These are phyloP conservation scores for Lathyrus tuberosus DNA, from an alignment of 306 rosid genomes.

Conservation along the genomic window DNA sequence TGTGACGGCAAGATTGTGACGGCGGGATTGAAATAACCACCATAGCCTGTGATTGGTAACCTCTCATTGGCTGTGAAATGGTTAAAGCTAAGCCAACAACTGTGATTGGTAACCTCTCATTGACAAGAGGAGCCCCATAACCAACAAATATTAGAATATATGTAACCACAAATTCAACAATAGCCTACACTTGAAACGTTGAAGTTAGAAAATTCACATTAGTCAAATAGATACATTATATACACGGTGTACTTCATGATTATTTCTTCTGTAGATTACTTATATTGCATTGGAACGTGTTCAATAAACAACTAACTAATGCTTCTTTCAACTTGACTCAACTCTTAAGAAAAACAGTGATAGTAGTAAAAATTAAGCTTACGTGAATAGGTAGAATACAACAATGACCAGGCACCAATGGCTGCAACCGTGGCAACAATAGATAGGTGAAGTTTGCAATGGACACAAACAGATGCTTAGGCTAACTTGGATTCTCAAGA, in stretches of 20 bases:
- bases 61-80: no score
- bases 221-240: not conserved
- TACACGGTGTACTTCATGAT: no score
- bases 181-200: conserved; percentile 32
- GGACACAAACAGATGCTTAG: conserved; percentile 83
- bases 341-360: not conserved
- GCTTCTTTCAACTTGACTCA: no score
- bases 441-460: conserved; percentile 77
- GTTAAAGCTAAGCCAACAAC: conserved; percentile 48
- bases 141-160: conserved; percentile 55
- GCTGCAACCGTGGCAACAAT: conserved; percentile 86
- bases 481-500: conserved; percentile 80
- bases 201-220: conserved; percentile 1
- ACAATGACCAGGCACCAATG: conserved; percentile 89
- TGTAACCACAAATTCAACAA: conserved; percentile 53
- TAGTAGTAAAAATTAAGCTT: conserved; percentile 38
- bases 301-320: no score
- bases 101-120: conserved; percentile 40
- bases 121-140: conserved; percentile 53
- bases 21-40: conserved; percentile 64
- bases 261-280: conserved; percentile 9
- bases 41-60: no score
- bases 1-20: no score
- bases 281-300: no score
- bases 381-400: conserved; percentile 88